Percentiles rank a stretch among this genome's conserved stretches.
Evolutionary conservation across 2,329 filamentous ascomycete genomes (phyloP).

Genomic region (Pyricularia sp.): DNA sequence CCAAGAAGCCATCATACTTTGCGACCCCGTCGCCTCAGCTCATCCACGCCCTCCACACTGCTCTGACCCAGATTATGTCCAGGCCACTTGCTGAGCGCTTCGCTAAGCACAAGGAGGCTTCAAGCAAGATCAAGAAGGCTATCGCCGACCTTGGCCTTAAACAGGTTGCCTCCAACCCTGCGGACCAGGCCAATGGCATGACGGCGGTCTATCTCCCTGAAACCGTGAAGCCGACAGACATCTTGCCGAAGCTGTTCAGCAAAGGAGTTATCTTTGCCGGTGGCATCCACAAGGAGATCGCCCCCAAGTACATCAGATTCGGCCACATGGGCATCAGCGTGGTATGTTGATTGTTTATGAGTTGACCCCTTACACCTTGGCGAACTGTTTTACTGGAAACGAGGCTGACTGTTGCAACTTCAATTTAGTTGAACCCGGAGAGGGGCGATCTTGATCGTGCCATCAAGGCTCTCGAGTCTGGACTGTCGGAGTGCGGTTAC

Average conservation of each 20-base stretch:
- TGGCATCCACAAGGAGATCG: constrained; percentile 92
- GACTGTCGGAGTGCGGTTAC: constrained; percentile 61
- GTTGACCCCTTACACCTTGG: not conserved
- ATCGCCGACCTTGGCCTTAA: constrained; percentile 70
- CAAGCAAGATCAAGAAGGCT: constrained; percentile 75
- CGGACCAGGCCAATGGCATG: constrained; percentile 94
- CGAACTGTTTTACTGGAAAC: not conserved
- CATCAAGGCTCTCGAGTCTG: constrained; percentile 61
- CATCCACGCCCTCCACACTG: constrained; percentile 81
- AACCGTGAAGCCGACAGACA: constrained; percentile 62
- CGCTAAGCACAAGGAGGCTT: constrained; percentile 63
- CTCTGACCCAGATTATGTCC: constrained; percentile 74
- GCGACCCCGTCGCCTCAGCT: constrained; percentile 92
- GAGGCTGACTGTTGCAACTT: constrained; percentile 11
- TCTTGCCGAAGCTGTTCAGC: constrained; percentile 73
- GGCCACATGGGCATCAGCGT: constrained; percentile 97
- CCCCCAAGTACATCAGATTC: constrained; percentile 83
- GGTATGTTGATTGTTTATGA: constrained; percentile 29
- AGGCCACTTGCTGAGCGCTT: constrained; percentile 72
- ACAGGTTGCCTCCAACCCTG: constrained; percentile 71
- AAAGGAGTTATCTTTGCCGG: constrained; percentile 90
- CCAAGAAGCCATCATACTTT: constrained; percentile 95
- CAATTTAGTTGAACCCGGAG: constrained; percentile 52
- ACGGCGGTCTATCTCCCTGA: constrained; percentile 94
- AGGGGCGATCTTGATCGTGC: constrained; percentile 76